Evolutionary conservation across 1,284 basidiomycete genomes (phyloP).

Genomic region (Grifola frondosa): DNA sequence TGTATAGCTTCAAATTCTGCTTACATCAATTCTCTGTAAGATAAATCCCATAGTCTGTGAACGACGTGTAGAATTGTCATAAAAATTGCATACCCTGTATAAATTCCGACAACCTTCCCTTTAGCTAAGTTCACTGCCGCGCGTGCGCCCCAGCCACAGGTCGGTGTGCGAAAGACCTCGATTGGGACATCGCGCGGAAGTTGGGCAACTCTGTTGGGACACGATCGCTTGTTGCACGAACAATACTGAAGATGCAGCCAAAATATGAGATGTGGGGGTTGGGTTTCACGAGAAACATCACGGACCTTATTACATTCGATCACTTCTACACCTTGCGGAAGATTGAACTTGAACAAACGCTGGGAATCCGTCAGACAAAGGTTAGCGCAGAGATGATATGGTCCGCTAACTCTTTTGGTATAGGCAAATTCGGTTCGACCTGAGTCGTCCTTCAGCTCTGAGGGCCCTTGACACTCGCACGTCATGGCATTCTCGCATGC

Average conservation of each 20-base stretch:
- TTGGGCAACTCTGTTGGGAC: constrained; percentile 39
- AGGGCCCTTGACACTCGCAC: constrained; percentile 34
- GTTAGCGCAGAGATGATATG: neutral
- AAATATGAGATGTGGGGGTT: neutral
- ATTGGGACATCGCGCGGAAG: constrained; percentile 35
- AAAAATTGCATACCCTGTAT: constrained; percentile 51
- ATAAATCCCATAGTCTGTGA: neutral
- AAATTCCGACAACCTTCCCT: constrained; percentile 62
- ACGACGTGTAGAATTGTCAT: neutral
- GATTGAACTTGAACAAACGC: constrained; percentile 49
- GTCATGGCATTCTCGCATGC: constrained; percentile 25
- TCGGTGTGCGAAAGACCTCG: constrained; percentile 35
- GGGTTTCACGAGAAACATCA: neutral
- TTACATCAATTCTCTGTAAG: constrained; percentile 27
- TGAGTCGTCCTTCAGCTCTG: constrained; percentile 23
- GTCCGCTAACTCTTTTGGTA: constrained; percentile 31
- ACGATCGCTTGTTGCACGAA: constrained; percentile 18
- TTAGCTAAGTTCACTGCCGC: constrained; percentile 36
- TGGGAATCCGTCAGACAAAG: constrained; percentile 26
- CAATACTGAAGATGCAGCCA: constrained; percentile 22
- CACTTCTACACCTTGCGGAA: constrained; percentile 45
- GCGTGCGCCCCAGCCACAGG: constrained; percentile 38
- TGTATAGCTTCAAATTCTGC: too few relatives aligned
- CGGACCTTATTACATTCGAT: constrained; percentile 61
- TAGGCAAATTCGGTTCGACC: constrained; percentile 40